Base-by-base conservation (phyloP, 2,329 filamentous ascomycete genomes). In the Botrytis fragariae region DNA sequence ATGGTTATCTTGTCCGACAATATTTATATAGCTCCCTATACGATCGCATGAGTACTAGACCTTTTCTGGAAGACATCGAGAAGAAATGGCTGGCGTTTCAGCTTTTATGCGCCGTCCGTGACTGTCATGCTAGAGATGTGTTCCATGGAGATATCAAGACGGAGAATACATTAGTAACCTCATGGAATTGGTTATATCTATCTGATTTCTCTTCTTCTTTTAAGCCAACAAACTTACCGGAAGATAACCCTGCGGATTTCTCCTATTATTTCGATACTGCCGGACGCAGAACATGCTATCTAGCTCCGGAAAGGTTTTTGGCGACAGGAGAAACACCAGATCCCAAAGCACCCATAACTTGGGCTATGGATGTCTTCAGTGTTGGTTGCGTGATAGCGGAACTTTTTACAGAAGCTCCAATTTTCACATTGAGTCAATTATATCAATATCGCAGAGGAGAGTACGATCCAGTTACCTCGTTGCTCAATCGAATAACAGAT, bases 281-380 rank as follows among this genome's bases (percentile, higher is more conserved):
- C 7, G 94, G 94, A 10, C 89, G 95, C 72, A 88, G 96, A 71
- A 98, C 94, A 7, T 99, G 96, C 83, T 98, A 99, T 79, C 86
- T 99, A 42, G 97, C 97, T 0, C 96, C 96, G 1, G 97, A 99
- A 82, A 88, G 96, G 60, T 99, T 99, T 81, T 86, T 96, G 29
- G 89, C 90, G 7, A 87, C 91, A 4, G 91, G 90, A 35, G 89
- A 92, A 77, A 87, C 89, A 32, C 87, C 90, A 10, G 88, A 91
- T 72, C 82, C 89, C 81, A 85, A 89, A 84, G 83, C 90, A 79
- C 90, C 87, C 7, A 84, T 92, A 70, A 92, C 90, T 65, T 98
- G 95, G 95, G 95, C 96, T 54, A 99, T 99, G 97, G 96, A 99
- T 81, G 92, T 99, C 51, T 99, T 99, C 84, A 98, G 96, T 82